Base-by-base conservation (phyloP, 495 filamentous ascomycete species). In the Penicillium tannophilum region DNA sequence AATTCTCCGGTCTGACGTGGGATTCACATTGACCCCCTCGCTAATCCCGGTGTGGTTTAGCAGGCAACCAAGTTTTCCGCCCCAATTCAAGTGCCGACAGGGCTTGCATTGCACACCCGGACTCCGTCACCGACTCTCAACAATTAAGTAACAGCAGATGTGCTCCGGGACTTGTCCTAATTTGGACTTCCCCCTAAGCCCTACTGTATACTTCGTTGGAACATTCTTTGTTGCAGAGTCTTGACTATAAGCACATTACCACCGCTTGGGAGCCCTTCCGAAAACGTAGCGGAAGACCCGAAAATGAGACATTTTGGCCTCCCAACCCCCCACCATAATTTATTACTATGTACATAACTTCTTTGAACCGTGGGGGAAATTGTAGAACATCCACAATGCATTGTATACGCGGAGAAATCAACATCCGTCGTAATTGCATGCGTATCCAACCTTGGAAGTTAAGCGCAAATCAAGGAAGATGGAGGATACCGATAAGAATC, bases 11-110 rank as follows among this genome's bases (percentile, higher is more conserved):
- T 55, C 53, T 55, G 53, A 55, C 53, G 53, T 55, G 53, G 53
- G 42, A 33, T 46, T 17, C 24, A 41, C 39, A 26, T 60, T 56
- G 54, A 24, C 54, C 50, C 48, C 49, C 36, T 41, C 42, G 30
- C 62, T 64, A 65, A 31, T 54, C 63, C 54, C 1, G 10, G 52
- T 52, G 35, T 24, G 64, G 66, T 30, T 57, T 68, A 68, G 58
- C 33, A 36, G 39, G n/a, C 43, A 47, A 28, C 48, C 58, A 50
- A 43, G 16, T 54, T 54, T 54, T 20, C n/a, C 19, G 46, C 10
- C 19, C 2, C 23, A n/a, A n/a, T 20, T 10, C 52, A 54, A 54
- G 39, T 54, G 52, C 52, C 52, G 52, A 43, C 52, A 43, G 36
- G 52, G 52, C 52, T 53, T 36, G 16, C 19, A 26, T 11, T 16